A percentile compares a stretch with the other conserved stretches of the same genome.
phyloP scores from a whole-genome alignment of 1,284 basidiomycete species.

The Ustilago crameri region DNA sequence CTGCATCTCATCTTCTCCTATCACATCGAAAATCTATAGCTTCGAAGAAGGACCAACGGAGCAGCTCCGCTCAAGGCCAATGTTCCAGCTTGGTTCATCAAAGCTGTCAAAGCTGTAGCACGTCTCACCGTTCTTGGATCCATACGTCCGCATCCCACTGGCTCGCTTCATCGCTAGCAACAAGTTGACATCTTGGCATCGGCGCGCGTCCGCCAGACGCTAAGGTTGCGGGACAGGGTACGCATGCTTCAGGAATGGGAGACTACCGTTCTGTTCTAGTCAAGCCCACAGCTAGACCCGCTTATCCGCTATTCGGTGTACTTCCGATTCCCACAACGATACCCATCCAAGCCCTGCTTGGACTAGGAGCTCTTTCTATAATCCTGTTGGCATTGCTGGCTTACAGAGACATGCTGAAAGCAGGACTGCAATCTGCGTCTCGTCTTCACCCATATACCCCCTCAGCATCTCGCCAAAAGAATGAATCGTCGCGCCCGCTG shows the following conservation, averaged over 20 bases:
- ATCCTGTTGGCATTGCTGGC: constrained; percentile 11
- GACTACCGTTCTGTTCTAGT: constrained; percentile 39
- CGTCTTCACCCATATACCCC: constrained; percentile 33
- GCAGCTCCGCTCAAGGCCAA: too few relatives aligned
- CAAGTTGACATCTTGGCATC: neutral
- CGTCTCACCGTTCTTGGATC: too few relatives aligned
- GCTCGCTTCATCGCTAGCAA: constrained; percentile 2
- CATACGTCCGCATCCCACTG: neutral
- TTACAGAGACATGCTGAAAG: constrained; percentile 39
- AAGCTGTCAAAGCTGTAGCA: too few relatives aligned
- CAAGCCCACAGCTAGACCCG: constrained; percentile 26
- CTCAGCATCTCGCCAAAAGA: constrained; percentile 19
- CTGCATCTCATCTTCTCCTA: too few relatives aligned
- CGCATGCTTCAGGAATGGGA: constrained; percentile 22
- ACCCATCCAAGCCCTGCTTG: constrained; percentile 22
- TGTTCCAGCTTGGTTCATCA: too few relatives aligned
- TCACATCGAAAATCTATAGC: too few relatives aligned
- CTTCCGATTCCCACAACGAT: constrained; percentile 23
- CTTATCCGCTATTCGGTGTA: constrained; percentile 30
- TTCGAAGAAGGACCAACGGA: too few relatives aligned
- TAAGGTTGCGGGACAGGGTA: neutral
- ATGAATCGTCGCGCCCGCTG: constrained; percentile 10
- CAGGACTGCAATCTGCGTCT: constrained; percentile 35
- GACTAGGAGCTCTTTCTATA: constrained; percentile 19
- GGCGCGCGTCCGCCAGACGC: neutral